These are phyloP conservation scores for Xylariaceae sp. DNA, from an alignment of 2,329 filamentous ascomycete species.

Conservation along the genomic window DNA sequence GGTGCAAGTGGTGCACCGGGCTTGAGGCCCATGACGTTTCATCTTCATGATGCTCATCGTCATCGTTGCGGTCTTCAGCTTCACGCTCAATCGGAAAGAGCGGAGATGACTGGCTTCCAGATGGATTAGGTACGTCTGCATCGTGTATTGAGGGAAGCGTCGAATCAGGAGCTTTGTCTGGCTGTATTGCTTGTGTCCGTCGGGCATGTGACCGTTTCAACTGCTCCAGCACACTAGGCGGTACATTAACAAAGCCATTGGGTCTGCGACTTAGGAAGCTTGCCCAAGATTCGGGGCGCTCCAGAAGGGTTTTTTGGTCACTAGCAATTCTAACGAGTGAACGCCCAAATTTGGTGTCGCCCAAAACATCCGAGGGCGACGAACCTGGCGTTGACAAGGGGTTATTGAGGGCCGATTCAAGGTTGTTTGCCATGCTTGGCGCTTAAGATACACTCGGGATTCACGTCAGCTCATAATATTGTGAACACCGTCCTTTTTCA, in stretches of 20 bases:
- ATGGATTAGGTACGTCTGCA: constrained; percentile 5
- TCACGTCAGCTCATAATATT: constrained; percentile 4
- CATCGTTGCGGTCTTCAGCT: constrained; percentile 7
- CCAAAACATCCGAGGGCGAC: constrained; percentile 35
- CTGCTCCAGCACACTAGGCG: constrained; percentile 40
- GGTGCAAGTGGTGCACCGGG: constrained; percentile 13
- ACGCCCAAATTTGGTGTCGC: constrained; percentile 45
- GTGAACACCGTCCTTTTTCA: background rate
- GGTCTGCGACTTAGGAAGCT: constrained; percentile 27
- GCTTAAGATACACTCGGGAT: background rate
- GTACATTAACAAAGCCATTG: constrained; percentile 42
- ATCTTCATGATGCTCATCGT: constrained; percentile 4
- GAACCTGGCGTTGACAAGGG: constrained; percentile 20
- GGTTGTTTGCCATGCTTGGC: constrained; percentile 25
- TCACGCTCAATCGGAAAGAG: background rate
- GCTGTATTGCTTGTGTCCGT: constrained; percentile 16
- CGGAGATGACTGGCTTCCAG: constrained; percentile 6
- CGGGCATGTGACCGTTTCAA: constrained; percentile 32
- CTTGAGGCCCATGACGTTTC: constrained; percentile 24
- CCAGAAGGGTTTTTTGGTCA: constrained; percentile 57
- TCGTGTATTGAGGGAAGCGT: background rate
- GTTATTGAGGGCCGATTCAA: background rate
- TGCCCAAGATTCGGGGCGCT: constrained; percentile 49
- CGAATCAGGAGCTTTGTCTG: constrained; percentile 3
- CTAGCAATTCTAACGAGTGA: constrained; percentile 52